phyloP scores from a whole-genome alignment of 2,329 filamentous ascomycete species.

The Curvularia spicifera region DNA sequence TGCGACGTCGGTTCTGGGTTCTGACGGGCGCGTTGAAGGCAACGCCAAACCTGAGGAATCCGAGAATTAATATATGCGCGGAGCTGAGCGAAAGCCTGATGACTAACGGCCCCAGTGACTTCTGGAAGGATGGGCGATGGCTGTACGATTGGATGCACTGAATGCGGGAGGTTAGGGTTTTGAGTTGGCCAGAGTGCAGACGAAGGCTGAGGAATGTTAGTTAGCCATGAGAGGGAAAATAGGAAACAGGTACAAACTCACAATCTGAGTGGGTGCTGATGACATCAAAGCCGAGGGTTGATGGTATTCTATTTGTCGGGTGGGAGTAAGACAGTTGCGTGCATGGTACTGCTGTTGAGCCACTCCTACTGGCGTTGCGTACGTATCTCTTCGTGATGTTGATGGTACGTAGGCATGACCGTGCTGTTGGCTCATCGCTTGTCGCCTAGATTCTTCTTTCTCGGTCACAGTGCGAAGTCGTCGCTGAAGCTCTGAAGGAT shows the following conservation, averaged over 20 bases:
- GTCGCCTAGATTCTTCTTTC: not conserved
- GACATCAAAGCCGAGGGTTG: not conserved
- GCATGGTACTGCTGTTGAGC: not conserved
- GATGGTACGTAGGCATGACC: not conserved
- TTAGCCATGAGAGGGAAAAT: not conserved
- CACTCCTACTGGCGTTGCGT: not conserved
- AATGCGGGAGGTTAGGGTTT: too few relatives aligned
- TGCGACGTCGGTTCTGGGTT: not conserved
- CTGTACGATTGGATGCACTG: not conserved
- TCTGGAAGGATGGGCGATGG: not conserved
- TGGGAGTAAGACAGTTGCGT: not conserved
- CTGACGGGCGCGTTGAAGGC: not conserved
- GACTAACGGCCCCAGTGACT: not conserved
- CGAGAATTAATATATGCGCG: conserved; percentile 6
- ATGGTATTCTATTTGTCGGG: conserved; percentile 1
- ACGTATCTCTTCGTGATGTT: not conserved
- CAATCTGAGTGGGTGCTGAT: not conserved
- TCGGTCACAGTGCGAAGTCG: not conserved
- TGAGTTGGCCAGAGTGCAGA: too few relatives aligned
- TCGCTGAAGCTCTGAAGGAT: conserved; percentile 4
- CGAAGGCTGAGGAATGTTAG: too few relatives aligned
- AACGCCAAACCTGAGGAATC: conserved; percentile 6
- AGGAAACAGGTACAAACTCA: not conserved
- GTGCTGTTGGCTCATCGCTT: conserved; percentile 2
- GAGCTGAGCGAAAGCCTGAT: conserved; percentile 3